Conservation (phyloP, 345 rosid genomes). For the Rhizophora mangle region DNA sequence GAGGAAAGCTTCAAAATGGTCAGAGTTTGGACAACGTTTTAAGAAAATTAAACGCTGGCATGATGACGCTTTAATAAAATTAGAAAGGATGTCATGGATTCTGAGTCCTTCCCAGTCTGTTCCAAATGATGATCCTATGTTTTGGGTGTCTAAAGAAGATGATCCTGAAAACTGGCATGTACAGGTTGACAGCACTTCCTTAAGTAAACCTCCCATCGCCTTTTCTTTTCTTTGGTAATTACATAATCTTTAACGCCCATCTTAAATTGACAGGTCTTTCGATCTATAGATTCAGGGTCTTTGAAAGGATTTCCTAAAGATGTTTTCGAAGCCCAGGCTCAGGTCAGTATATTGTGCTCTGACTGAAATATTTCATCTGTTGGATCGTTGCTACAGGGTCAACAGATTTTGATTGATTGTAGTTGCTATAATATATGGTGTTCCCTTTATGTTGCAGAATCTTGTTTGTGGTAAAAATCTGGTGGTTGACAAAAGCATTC, state of each 20-base stretch:
- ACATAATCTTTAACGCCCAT: not conserved
- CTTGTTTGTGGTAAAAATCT: constrained; percentile 80
- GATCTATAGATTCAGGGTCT: constrained; percentile 86
- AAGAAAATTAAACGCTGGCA: constrained; percentile 69
- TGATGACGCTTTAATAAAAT: constrained; percentile 73
- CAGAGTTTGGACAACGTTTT: constrained; percentile 54
- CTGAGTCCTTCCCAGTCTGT: constrained; percentile 51
- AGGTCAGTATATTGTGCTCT: constrained; percentile 33
- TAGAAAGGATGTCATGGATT: constrained; percentile 89
- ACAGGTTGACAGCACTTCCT: constrained; percentile 47
- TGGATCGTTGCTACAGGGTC: not conserved
- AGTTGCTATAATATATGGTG: not conserved
- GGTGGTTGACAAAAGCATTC: constrained; percentile 86
- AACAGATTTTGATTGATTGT: not conserved
- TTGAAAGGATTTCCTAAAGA: constrained; percentile 82
- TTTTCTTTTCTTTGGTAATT: not conserved
- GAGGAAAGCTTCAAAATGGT: constrained; percentile 77
- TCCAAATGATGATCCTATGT: constrained; percentile 41
- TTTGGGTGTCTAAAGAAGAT: constrained; percentile 50
- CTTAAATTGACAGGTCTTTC: constrained; percentile 51
- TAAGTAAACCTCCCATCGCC: not conserved
- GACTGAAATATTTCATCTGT: not conserved
- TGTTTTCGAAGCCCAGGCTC: constrained; percentile 47
- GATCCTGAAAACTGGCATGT: constrained; percentile 73
- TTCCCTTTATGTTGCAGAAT: constrained; percentile 45